These are phyloP conservation scores for Periconia macrospinosa DNA, from an alignment of 2,329 filamentous ascomycete genomes.

Conservation along the genomic window DNA sequence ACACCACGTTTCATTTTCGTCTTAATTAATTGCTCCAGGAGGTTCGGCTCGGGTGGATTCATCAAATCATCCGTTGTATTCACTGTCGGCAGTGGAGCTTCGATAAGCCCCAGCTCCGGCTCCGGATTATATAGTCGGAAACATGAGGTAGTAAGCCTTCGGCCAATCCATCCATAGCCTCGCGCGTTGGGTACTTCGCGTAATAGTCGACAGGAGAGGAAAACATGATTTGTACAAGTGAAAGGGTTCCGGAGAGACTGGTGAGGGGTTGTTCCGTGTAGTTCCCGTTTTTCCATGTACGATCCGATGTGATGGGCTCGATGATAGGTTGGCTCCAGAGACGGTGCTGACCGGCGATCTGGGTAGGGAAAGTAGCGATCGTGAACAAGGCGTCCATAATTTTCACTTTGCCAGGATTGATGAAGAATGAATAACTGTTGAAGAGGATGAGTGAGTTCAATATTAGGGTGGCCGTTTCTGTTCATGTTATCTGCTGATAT, in stretches of 20 bases:
- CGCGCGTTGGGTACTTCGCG: slow-evolving; percentile 14
- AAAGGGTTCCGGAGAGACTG: slow-evolving; percentile 13
- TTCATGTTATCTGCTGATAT: no score
- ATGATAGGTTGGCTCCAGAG: slow-evolving; percentile 27
- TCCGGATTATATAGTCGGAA: slow-evolving; percentile 21
- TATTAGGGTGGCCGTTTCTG: no score
- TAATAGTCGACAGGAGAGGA: slow-evolving; percentile 21
- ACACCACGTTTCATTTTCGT: slow-evolving; percentile 4
- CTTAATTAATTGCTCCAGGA: slow-evolving; percentile 18
- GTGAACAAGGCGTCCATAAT: slow-evolving; percentile 19
- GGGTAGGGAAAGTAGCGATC: slow-evolving; percentile 20
- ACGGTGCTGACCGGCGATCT: slow-evolving; percentile 24
- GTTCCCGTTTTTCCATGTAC: slow-evolving; percentile 17
- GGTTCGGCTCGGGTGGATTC: slow-evolving; percentile 29
- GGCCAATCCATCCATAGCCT: slow-evolving; percentile 21
- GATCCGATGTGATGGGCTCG: slow-evolving; percentile 19
- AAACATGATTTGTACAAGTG: slow-evolving; percentile 21
- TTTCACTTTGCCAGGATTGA: no score
- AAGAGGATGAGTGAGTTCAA: no score
- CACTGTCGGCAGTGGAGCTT: slow-evolving; percentile 21
- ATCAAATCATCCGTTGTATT: slow-evolving; percentile 32
- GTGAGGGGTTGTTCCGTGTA: slow-evolving; percentile 18
- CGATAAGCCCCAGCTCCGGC: slow-evolving; percentile 19
- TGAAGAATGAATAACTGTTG: no score
- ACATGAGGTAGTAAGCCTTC: slow-evolving; percentile 8